Evolutionary conservation across 2,329 filamentous ascomycete genomes (phyloP), one percentile per base, ranked within the genome.

Genomic region (Ophiostoma tasmaniense): DNA sequence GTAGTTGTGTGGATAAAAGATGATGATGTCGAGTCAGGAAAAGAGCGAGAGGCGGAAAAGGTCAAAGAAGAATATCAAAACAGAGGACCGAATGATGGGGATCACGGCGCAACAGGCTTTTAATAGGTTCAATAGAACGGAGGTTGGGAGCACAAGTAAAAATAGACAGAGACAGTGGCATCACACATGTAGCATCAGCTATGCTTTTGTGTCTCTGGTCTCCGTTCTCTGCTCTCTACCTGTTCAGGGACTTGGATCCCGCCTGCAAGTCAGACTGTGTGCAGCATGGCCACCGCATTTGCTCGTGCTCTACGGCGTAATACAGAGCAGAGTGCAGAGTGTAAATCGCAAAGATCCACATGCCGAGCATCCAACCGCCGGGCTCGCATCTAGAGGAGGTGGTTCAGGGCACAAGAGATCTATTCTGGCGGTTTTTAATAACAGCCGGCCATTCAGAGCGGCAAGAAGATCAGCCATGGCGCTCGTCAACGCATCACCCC

Each of bases 361-460:
- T 61, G 25, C 55, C 55, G 55, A 30, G 55, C 55, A 61, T 61
- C 55, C 25, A 61, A 61, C 55, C 55, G 25, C 55, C 55, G 22
- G 25, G 7, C 5, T 61, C 25, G 25, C 17, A 28, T 52, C 52
- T 17, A 30, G 10, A 1, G 17, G 42, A 25, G n/a, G 39, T n/a
- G 59, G 39, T 28, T 22, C n/a, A 35, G 50, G n/a, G n/a, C n/a
- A 55, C 14, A 55, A 25, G 50, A 55, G 22, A 55, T 55, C 11
- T 11, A 71, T 64, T 61, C 68, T 33, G 22, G 20, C 61, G 33
- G 61, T 22, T 64, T 64, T 37, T 5, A 22, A 37, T 1, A 67
- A 67, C 67, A n/a, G 66, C 67, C 30, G 64, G 30, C 68, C 67
- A 71, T 45, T 72, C 64, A 71, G 42, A 70, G 69, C 39, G 67